phyloP scores from a whole-genome alignment of 495 filamentous ascomycete genomes.

The Tuber aestivum region DNA sequence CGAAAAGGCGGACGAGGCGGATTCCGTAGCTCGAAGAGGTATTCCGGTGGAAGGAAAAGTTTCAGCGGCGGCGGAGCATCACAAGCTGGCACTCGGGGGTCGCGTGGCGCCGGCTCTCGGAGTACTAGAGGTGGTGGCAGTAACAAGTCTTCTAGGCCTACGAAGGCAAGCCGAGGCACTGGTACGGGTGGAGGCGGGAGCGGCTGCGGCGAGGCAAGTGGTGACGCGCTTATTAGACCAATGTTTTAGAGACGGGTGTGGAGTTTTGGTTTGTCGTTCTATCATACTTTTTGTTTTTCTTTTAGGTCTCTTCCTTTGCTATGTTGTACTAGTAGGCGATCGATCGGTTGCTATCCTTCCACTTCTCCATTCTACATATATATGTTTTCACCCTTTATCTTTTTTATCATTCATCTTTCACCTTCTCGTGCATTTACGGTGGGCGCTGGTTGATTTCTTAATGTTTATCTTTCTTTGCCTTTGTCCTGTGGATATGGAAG shows the following conservation, averaged over 20 bases:
- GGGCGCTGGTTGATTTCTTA: constrained; percentile 1
- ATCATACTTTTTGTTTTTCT: constrained; percentile 12
- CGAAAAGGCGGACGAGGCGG: constrained; percentile 20
- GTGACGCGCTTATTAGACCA: constrained; percentile 18
- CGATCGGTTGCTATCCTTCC: not conserved
- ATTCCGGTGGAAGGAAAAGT: constrained; percentile 16
- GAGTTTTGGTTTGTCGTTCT: not conserved
- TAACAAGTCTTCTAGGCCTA: not conserved
- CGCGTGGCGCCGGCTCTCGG: constrained; percentile 4
- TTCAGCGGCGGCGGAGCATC: constrained; percentile 10
- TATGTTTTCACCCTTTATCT: not conserved
- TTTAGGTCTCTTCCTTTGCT: not conserved
- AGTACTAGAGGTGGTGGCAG: constrained; percentile 10
- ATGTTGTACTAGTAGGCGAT: not conserved
- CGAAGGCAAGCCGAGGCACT: not conserved
- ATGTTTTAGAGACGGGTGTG: constrained; percentile 16
- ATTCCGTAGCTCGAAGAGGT: constrained; percentile 6
- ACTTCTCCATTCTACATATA: not conserved
- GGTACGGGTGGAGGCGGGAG: not conserved
- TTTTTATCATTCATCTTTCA: not conserved
- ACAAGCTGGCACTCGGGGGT: constrained; percentile 14
- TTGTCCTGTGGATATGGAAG: not conserved
- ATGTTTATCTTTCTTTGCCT: not conserved
- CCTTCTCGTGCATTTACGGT: not conserved
- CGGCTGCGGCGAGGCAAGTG: constrained; percentile 6